These are phyloP conservation scores for Fusarium floridanum DNA, from an alignment of 2,329 filamentous ascomycete genomes.

Conservation along the genomic window DNA sequence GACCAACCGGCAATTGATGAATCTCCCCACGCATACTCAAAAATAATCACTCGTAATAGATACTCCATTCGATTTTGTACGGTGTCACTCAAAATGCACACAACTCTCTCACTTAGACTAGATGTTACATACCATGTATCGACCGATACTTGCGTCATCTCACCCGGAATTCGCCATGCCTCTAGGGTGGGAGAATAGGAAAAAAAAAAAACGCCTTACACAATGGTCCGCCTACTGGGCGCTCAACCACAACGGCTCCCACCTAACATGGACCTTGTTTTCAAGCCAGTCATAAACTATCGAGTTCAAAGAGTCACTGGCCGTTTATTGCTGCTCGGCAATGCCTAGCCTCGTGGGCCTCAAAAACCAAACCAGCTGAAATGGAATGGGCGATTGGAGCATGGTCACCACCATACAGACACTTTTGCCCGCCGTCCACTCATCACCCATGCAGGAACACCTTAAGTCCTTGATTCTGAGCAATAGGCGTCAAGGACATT, in stretches of 20 bases:
- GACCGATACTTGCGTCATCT: slow-evolving; percentile 13
- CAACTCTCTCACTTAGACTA: not conserved
- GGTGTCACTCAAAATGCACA: not conserved
- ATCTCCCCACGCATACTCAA: not conserved
- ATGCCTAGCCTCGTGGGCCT: not conserved
- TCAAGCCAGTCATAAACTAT: not conserved
- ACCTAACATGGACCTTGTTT: not conserved
- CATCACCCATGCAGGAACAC: slow-evolving; percentile 27
- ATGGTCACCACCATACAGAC: slow-evolving; percentile 1
- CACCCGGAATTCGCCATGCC: not conserved
- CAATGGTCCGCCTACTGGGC: slow-evolving; percentile 2
- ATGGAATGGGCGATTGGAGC: not conserved
- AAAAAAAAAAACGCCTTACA: slow-evolving; percentile 6
- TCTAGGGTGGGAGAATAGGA: slow-evolving; percentile 2
- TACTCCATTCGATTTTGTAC: not conserved
- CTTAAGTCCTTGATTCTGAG: slow-evolving; percentile 9
- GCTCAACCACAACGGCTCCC: not conserved
- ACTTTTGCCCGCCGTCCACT: not conserved
- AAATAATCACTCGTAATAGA: not conserved
- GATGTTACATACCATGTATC: not conserved
- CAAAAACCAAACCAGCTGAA: not conserved
- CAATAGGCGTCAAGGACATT: slow-evolving; percentile 14
- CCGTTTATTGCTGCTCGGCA: not conserved
- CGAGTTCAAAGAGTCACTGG: not conserved
- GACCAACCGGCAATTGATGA: not conserved